These are phyloP conservation scores for Penicillium soppii DNA, from an alignment of 495 filamentous ascomycete species.

Conservation along the genomic window DNA sequence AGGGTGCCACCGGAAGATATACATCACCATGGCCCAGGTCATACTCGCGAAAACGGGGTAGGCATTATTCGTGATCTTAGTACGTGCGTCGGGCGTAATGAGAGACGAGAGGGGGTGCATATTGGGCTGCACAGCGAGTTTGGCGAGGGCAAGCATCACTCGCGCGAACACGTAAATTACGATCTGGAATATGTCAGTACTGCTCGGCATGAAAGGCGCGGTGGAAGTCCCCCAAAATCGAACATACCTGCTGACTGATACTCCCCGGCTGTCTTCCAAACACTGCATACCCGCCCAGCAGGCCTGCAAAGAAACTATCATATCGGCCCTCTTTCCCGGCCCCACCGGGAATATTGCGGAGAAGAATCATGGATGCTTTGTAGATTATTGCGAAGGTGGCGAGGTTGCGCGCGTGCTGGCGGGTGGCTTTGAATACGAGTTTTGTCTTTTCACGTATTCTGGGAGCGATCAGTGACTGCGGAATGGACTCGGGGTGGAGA, in stretches of 20 bases:
- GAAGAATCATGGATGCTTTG: slow-evolving; percentile 72
- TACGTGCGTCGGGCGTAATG: slow-evolving; percentile 42
- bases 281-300: slow-evolving; percentile 87
- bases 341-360: slow-evolving; percentile 60
- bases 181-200: slow-evolving; percentile 61
- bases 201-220: too few relatives aligned
- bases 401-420: slow-evolving; percentile 87
- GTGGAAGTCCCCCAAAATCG: too few relatives aligned
- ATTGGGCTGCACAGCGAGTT: slow-evolving; percentile 70
- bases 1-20: slow-evolving; percentile 87
- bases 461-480: slow-evolving; percentile 9
- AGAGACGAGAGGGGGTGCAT: slow-evolving; percentile 44
- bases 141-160: slow-evolving; percentile 79
- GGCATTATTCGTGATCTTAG: slow-evolving; percentile 62
- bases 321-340: slow-evolving; percentile 66
- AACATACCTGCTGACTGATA: slow-evolving; percentile 79
- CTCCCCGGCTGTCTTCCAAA: slow-evolving; percentile 82
- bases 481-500: slow-evolving; percentile 8
- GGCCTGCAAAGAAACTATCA: slow-evolving; percentile 86
- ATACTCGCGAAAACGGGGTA: slow-evolving; percentile 89
- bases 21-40: slow-evolving; percentile 94
- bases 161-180: slow-evolving; percentile 97
- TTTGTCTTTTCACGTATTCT: slow-evolving; percentile 75
- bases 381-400: slow-evolving; percentile 87
- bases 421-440: slow-evolving; percentile 81